Evolutionary conservation across 1,139 yeast species (phyloP), one percentile per base, ranked within the genome.

Genomic region (Protomyces gravidus): DNA sequence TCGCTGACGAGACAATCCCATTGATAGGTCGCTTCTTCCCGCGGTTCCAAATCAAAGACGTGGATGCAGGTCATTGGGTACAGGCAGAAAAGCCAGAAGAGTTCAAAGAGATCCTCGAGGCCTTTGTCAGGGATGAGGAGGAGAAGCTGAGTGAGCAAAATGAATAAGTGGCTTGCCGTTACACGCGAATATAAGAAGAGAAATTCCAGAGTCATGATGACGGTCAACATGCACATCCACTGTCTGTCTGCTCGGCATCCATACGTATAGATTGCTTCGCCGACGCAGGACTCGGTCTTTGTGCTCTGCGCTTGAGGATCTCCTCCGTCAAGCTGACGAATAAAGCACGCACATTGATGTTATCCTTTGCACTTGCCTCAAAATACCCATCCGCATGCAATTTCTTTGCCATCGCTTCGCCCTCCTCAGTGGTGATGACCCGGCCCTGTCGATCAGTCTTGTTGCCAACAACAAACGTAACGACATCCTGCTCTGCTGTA

Each of bases 31-130:
- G 76, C 61, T 86, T 80, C 68, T 92, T 89, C 74, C 97, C 97
- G 0, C 75, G 78, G 50, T 89, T 89, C 68, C 86, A 81, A 63
- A 73, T 87, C 11, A 76, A 80, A 53, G 96, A 87, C 67, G 76
- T 92, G 30, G 84, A 87, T 26, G 80, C 89, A 1, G 97, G 97
- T 1, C 98, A 92, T 72, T 92, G 97, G 96, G 80, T 88, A 25
- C 86, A 86, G 66, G 81, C 86, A 61, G 95, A 88, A 67, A 82
- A 84, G 65, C 95, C 96, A 0, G 66, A 74, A 3, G 90, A 83
- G 67, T 86, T 89, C 64, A 75, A 84, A 50, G 81, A 78, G 3
- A 73, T 73, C 5, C 79, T 86, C 23, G 74, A 74, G 17, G 83
- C 82, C 33, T 87, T 81, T 73, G 75, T 86, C 25, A 81, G 79